phyloP scores from a whole-genome alignment of 345 rosid genomes.

The Physaria fendleri region DNA sequence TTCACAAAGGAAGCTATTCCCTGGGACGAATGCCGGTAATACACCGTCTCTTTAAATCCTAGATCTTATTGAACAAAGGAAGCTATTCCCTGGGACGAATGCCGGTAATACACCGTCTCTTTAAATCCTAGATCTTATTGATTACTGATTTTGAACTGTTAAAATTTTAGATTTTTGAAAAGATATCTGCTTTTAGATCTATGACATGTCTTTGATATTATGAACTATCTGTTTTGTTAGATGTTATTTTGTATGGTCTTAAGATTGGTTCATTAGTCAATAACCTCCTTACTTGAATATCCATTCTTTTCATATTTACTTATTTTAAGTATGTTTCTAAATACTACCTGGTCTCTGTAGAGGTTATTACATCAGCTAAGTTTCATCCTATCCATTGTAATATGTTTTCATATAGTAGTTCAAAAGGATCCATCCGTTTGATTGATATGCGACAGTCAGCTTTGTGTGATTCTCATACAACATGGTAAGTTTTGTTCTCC shows the following conservation, averaged over 20 bases:
- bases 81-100: slow-evolving; percentile 97
- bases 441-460: slow-evolving; percentile 98
- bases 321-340: too few species aligned
- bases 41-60: not conserved
- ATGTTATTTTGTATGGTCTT: too few species aligned
- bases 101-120: slow-evolving; percentile 48
- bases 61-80: slow-evolving; percentile 44
- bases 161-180: too few species aligned
- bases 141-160: too few species aligned
- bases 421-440: slow-evolving; percentile 94
- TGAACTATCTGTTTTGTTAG: too few species aligned
- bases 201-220: too few species aligned
- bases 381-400: slow-evolving; percentile 96
- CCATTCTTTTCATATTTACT: too few species aligned
- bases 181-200: too few species aligned
- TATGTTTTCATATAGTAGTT: slow-evolving; percentile 94
- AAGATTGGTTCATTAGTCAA: too few species aligned
- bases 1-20: slow-evolving; percentile 93
- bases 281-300: too few species aligned
- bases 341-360: too few species aligned
- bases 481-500: too few species aligned
- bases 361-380: slow-evolving; percentile 99
- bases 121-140: not conserved
- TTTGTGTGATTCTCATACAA: slow-evolving; percentile 86
- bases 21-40: slow-evolving; percentile 93